Percentiles rank a stretch among this genome's conserved stretches.
Evolutionary conservation across 352 stramenopile genomes (phyloP).

Genomic region (Pythium pyrilobum): DNA sequence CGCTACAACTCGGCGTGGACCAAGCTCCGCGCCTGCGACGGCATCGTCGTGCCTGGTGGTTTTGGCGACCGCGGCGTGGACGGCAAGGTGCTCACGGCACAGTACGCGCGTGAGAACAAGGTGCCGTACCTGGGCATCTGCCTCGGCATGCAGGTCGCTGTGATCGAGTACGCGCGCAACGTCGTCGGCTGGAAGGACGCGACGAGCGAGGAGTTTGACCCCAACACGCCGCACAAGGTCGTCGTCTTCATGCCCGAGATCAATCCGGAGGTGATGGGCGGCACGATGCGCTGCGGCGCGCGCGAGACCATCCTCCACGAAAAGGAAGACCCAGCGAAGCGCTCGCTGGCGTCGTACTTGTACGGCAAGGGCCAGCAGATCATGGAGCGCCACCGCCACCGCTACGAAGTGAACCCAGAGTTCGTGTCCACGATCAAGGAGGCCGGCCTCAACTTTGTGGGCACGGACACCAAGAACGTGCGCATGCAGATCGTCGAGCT

Average conservation of each 20-base stretch:
- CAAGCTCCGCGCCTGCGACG: slow-evolving; percentile 90
- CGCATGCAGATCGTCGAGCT: slow-evolving; percentile 99
- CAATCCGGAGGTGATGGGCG: slow-evolving; percentile 96
- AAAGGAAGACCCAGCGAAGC: slow-evolving; percentile 68
- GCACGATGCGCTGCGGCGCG: slow-evolving; percentile 99
- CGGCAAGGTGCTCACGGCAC: slow-evolving; percentile 95
- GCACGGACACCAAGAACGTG: slow-evolving; percentile 94
- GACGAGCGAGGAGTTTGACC: slow-evolving; percentile 95
- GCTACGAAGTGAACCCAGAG: slow-evolving; percentile 99
- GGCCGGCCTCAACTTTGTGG: slow-evolving; percentile 96
- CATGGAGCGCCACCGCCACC: slow-evolving; percentile 96
- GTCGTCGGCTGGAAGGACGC: slow-evolving; percentile 90
- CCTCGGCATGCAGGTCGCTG: slow-evolving; percentile 93
- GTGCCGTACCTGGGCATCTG: slow-evolving; percentile 98
- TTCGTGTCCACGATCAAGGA: slow-evolving; percentile 88
- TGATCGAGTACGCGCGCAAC: slow-evolving; percentile 97
- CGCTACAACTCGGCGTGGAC: slow-evolving; percentile 88
- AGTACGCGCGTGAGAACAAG: slow-evolving; percentile 94
- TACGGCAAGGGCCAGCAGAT: slow-evolving; percentile 89
- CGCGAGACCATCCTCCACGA: slow-evolving; percentile 92
- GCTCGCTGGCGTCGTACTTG: slow-evolving; percentile 86
- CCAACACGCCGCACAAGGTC: slow-evolving; percentile 86
- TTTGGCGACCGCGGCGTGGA: slow-evolving; percentile 98
- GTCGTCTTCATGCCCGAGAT: slow-evolving; percentile 99
- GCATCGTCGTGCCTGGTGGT: slow-evolving; percentile 97